Evolutionary conservation across 2,329 filamentous ascomycete genomes (phyloP), one percentile per base, ranked within the genome.

Genomic region (Fusarium nematophilum): DNA sequence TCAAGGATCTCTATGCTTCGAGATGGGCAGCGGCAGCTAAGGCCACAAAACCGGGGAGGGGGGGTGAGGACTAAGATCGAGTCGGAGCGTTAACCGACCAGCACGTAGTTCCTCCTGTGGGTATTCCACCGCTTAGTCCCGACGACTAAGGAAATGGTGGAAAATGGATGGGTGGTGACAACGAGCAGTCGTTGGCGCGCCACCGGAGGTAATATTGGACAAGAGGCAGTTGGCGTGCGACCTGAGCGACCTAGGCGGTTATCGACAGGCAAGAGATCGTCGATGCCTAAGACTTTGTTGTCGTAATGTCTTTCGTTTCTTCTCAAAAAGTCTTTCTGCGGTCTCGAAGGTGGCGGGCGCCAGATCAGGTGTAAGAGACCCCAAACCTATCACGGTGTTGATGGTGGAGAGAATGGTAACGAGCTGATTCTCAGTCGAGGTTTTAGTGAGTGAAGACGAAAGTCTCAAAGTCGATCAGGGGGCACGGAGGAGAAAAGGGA

Each of bases 1-100:
- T 59, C 66, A 66, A 68, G 59, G 62, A 59, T 63, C 49, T n/a
- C 34, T 55, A 49, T 56, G 43, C 66, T 56, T 62, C 53, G 44
- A 65, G 62, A 68, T 64, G 65, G 62, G 63, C 53, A 64, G 58
- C 66, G 65, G 66, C 62, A 69, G 50, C 66, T 68, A 69, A 59
- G 50, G 50, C 44, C 52, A 54, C 55, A n/a, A 55, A 58, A 48
- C 62, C 54, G 60, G 62, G 64, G 62, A 54, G 57, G 60, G 64
- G 64, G 66, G 57, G 57, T 66, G 66, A 62, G 54, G 55, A 36
- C 53, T 33, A 45, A 46, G 52, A 57, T 58, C 53, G 37, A 61
- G 48, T 62, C 48, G 59, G 64, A 64, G 64, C 59, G 52, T 63
- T 61, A 58, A 63, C 52, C 54, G 43, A 63, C 52, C 46, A 65